Conservation (phyloP, 2,329 filamentous ascomycete genomes). For the Atkinsonella hypoxylon region DNA sequence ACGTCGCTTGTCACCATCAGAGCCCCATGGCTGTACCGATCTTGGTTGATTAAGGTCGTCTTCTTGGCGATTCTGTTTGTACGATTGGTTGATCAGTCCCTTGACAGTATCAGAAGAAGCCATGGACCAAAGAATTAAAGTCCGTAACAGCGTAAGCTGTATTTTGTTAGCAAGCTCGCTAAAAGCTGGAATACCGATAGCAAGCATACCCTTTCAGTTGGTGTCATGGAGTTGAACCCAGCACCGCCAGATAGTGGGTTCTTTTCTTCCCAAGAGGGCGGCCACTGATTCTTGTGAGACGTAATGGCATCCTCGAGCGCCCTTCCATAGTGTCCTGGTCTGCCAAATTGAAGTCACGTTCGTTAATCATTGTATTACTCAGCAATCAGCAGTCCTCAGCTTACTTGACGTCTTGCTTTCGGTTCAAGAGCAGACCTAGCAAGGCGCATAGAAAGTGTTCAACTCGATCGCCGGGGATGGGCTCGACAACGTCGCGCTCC, state of each 20-base stretch:
- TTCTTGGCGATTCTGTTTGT: conserved; percentile 79
- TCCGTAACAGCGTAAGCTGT: conserved; percentile 72
- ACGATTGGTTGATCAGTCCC: conserved; percentile 69
- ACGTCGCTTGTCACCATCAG: conserved; percentile 77
- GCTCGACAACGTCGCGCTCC: conserved; percentile 71
- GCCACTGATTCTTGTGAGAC: conserved; percentile 81
- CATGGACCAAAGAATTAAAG: conserved; percentile 78
- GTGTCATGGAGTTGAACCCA: conserved; percentile 72
- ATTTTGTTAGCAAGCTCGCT: conserved; percentile 6
- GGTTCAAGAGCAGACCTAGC: conserved; percentile 77
- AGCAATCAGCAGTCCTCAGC: conserved; percentile 20
- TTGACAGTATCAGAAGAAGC: conserved; percentile 78
- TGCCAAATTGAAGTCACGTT: conserved; percentile 24
- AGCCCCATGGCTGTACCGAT: conserved; percentile 83
- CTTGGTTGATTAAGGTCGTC: conserved; percentile 72
- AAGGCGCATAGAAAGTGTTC: conserved; percentile 85
- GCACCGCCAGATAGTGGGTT: conserved; percentile 73
- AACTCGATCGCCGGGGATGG: conserved; percentile 67
- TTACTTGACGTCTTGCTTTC: conserved; percentile 98
- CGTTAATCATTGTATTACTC: not conserved
- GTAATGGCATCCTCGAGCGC: conserved; percentile 88
- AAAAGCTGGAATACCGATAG: not conserved
- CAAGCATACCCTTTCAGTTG: conserved; percentile 61
- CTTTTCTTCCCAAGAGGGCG: conserved; percentile 65
- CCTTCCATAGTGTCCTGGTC: conserved; percentile 82